Evolutionary conservation across 371 early-diverging fungal genomes (phyloP).

Genomic region (Syncephalastrum sp.): DNA sequence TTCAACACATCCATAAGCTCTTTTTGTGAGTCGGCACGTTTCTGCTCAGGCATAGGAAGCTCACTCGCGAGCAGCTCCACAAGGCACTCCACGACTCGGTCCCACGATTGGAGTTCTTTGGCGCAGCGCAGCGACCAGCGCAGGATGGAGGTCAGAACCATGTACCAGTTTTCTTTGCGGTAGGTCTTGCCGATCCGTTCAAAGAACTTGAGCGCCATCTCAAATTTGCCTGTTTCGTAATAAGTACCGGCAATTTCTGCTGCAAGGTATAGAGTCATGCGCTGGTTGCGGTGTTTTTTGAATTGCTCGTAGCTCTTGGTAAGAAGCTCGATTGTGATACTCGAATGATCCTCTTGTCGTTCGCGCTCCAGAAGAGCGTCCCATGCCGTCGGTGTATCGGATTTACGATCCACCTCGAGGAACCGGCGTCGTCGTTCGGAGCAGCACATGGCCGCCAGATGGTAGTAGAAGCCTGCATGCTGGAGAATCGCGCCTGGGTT

Average conservation of each 20-base stretch:
- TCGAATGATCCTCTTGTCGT: constrained; percentile 63
- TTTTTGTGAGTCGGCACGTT: constrained; percentile 47
- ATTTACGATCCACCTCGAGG: constrained; percentile 40
- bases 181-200: constrained; percentile 87
- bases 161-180: constrained; percentile 82
- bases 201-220: constrained; percentile 87
- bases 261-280: constrained; percentile 84
- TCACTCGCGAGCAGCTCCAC: constrained; percentile 68
- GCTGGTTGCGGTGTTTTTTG: constrained; percentile 66
- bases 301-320: constrained; percentile 90
- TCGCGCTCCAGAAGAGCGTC: constrained; percentile 28
- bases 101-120: constrained; percentile 62
- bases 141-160: constrained; percentile 68
- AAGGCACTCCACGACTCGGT: constrained; percentile 64
- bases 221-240: constrained; percentile 72
- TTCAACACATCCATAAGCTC: constrained; percentile 38
- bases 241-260: constrained; percentile 87
- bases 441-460: constrained; percentile 74
- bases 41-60: constrained; percentile 40
- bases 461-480: constrained; percentile 86
- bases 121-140: constrained; percentile 73
- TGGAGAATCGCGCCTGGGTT: constrained; percentile 73
- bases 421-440: constrained; percentile 69
- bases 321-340: constrained; percentile 72
- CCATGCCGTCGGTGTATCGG: constrained; percentile 8